Base-by-base conservation (phyloP, 768 basidiomycete genomes). In the Tulasnella sp. region DNA sequence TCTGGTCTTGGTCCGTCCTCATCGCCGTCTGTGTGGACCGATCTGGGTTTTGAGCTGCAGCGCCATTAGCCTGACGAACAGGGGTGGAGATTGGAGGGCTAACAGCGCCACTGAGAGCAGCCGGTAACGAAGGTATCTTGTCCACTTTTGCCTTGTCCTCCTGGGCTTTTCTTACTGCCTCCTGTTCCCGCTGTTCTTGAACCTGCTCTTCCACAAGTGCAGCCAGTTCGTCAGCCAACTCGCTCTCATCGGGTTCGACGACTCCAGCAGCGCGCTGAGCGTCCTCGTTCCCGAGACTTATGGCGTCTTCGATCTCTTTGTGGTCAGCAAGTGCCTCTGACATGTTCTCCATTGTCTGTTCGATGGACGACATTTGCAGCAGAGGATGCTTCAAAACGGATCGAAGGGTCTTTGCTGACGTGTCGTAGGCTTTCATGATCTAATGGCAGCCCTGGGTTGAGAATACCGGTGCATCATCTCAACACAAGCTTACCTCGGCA, bases 381-480 rank as follows among this genome's bases (percentile, higher is more conserved):
- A 81, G 81, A 0, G 92, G 90, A 62, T 94, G 81, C 6, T 83
- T 72, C 1, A 97, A 77, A 41, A 97, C 80, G 0, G 79, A 70
- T 12, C 77, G 77, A 5, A 97, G 73, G 0, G 92, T 91, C 5
- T 77, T 68, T 0, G 89, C 83, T 5, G 91, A 92, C 2, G 82
- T 80, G 68, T 88, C 78, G 66, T 94, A 98, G 0, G 82, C 78
- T 62, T 78, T 79, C 79, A 98, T 81, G 49, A 96, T 86, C 89
- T 92, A 55, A 3, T n/a, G n/a, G 37, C 58, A 62, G 8, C 1
- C 19, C 35, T 45, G 15, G 5, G 36, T 29, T 21, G 41, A 48
- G 36, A 12, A 40, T 39, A 34, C 23, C n/a, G 19, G 27, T 35
- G 31, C 25, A 2, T 21, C 36, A 2, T 29, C 3, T 8, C 12